phyloP scores from a whole-genome alignment of 1,284 basidiomycete species.

The Ustilago bromivora region DNA sequence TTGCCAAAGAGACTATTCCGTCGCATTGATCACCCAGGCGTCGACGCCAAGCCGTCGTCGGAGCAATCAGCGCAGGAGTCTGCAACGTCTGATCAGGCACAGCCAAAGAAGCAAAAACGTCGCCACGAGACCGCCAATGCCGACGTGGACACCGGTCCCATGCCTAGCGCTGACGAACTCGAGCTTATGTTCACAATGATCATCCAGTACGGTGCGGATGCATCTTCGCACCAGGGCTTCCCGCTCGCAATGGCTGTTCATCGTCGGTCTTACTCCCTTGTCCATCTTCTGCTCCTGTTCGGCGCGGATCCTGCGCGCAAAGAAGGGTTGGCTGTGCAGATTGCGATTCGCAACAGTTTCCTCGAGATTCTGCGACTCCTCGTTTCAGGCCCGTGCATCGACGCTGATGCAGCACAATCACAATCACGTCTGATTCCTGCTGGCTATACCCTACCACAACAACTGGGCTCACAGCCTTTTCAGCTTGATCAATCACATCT shows the following conservation, averaged over 20 bases:
- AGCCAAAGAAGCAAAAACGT: constrained; percentile 17
- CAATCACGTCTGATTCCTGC: background rate
- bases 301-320: constrained; percentile 36
- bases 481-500: constrained; percentile 20
- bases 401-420: background rate
- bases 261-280: constrained; percentile 23
- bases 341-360: constrained; percentile 39
- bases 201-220: constrained; percentile 17
- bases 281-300: constrained; percentile 26
- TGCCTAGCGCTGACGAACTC: constrained; percentile 20
- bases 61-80: background rate
- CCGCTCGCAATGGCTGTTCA: constrained; percentile 49
- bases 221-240: constrained; percentile 37
- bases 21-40: constrained; percentile 13
- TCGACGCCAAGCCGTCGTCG: background rate
- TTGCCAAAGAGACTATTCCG: constrained; percentile 42
- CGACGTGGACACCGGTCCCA: background rate
- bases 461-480: constrained; percentile 1
- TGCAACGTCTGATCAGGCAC: background rate
- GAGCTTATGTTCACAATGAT: constrained; percentile 30
- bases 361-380: constrained; percentile 23
- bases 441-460: background rate
- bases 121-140: background rate
- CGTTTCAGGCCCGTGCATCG: constrained; percentile 17
- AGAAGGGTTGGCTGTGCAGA: constrained; percentile 34